Conservation (phyloP, 1,139 yeast species). For the Saccharomycopsis hybrid region DNA sequence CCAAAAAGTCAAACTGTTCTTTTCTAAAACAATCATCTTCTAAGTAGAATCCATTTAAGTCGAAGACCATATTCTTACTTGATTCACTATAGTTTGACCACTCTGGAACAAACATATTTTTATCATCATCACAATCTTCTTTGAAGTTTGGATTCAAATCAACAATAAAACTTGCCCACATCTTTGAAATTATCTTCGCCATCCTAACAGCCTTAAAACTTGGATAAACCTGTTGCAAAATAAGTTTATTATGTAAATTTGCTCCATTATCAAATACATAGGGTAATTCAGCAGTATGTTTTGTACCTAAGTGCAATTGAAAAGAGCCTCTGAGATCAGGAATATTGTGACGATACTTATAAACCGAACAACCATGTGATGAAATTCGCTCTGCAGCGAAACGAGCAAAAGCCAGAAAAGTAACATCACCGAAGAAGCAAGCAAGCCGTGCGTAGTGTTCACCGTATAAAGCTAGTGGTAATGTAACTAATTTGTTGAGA, state of each 20-base stretch:
- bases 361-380: not conserved
- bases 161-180: not conserved
- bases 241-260: too few relatives aligned
- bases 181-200: not conserved
- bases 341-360: not conserved
- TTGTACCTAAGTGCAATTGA: not conserved
- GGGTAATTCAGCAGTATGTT: not conserved
- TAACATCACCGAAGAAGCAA: not conserved
- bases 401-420: not conserved
- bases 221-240: not conserved
- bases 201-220: not conserved
- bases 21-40: slow-evolving; percentile 2
- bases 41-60: not conserved
- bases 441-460: not conserved
- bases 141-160: not conserved
- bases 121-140: not conserved
- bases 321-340: not conserved
- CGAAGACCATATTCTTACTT: not conserved
- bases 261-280: not conserved
- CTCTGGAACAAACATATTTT: not conserved
- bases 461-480: not conserved
- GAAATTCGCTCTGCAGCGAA: not conserved
- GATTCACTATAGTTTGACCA: not conserved
- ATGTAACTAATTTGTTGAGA: not conserved
- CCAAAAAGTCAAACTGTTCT: slow-evolving; percentile 1